Conservation (phyloP, 2,329 filamentous ascomycete species). For the Colletotrichum caudatum region DNA sequence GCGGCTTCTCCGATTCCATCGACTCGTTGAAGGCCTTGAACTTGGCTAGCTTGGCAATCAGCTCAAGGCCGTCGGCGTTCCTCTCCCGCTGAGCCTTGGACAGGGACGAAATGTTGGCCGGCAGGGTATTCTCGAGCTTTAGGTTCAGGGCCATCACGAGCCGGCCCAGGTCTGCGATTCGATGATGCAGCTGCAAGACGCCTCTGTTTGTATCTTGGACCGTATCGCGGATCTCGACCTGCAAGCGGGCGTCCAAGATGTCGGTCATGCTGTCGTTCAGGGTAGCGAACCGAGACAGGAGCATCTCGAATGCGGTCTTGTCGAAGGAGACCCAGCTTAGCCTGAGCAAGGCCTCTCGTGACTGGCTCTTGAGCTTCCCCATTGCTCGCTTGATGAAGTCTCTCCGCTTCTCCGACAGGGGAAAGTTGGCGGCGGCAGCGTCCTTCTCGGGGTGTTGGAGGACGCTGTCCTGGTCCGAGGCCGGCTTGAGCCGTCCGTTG, state of each 20-base stretch:
- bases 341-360: constrained; percentile 51
- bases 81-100: constrained; percentile 52
- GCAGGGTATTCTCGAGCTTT: constrained; percentile 52
- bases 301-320: constrained; percentile 58
- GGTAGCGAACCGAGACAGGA: constrained; percentile 57
- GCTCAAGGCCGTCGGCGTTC: constrained; percentile 55
- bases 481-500: constrained; percentile 52
- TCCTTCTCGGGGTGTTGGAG: constrained; percentile 57
- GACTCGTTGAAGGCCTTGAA: constrained; percentile 65
- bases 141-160: constrained; percentile 61
- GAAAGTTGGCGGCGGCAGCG: constrained; percentile 58
- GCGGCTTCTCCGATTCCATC: constrained; percentile 49
- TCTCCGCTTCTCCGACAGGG: constrained; percentile 55
- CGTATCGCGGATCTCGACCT: constrained; percentile 60
- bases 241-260: constrained; percentile 59
- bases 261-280: constrained; percentile 63
- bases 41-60: constrained; percentile 59
- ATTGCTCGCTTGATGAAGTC: constrained; percentile 60
- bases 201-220: constrained; percentile 62
- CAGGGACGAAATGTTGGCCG: constrained; percentile 47
- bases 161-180: constrained; percentile 58
- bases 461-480: constrained; percentile 51
- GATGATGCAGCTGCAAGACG: constrained; percentile 60
- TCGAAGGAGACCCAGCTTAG: constrained; percentile 61
- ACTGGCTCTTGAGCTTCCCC: constrained; percentile 52